A percentile compares a stretch with the other conserved stretches of the same genome.
Conservation (phyloP, 208 protist genomes). For the Crithidia sp. region DNA sequence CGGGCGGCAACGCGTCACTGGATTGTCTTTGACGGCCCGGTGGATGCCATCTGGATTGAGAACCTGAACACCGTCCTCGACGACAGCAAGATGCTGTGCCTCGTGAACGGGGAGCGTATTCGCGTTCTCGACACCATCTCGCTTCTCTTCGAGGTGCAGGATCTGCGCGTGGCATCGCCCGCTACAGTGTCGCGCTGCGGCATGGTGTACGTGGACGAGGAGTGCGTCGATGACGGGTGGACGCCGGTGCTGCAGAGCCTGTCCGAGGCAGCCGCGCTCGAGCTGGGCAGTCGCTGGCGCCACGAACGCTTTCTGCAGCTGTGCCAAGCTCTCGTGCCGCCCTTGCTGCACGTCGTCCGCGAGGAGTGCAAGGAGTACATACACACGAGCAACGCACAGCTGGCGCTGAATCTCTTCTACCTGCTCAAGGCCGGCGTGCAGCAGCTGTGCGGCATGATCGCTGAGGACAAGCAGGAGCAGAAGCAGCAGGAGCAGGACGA, state of each 20-base stretch:
- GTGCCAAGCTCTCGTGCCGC: conserved; percentile 62
- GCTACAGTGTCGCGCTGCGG: conserved; percentile 98
- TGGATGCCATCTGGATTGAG: conserved; percentile 99
- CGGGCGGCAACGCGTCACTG: conserved; percentile 81
- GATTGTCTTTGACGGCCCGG: conserved; percentile 98
- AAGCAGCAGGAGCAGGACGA: conserved; percentile 30
- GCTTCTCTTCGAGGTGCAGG: conserved; percentile 98
- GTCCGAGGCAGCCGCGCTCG: conserved; percentile 40
- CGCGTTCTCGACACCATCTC: conserved; percentile 90
- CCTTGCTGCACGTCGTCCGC: conserved; percentile 79
- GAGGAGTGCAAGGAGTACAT: conserved; percentile 90
- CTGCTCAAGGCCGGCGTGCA: conserved; percentile 72
- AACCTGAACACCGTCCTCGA: conserved; percentile 99
- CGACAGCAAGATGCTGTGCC: conserved; percentile 98
- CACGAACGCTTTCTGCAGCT: conserved; percentile 82
- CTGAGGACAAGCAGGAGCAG: conserved; percentile 39
- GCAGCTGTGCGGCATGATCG: conserved; percentile 37
- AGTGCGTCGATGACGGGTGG: conserved; percentile 87
- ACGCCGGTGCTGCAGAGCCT: conserved; percentile 67
- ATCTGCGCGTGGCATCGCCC: conserved; percentile 96
- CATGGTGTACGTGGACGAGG: conserved; percentile 97
- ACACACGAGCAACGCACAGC: conserved; percentile 79
- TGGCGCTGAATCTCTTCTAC: conserved; percentile 87
- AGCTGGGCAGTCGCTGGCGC: conserved; percentile 60
- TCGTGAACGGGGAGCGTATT: conserved; percentile 96